phyloP scores from a whole-genome alignment of 257 asterid species.

The Solanum infundibuliforme region DNA sequence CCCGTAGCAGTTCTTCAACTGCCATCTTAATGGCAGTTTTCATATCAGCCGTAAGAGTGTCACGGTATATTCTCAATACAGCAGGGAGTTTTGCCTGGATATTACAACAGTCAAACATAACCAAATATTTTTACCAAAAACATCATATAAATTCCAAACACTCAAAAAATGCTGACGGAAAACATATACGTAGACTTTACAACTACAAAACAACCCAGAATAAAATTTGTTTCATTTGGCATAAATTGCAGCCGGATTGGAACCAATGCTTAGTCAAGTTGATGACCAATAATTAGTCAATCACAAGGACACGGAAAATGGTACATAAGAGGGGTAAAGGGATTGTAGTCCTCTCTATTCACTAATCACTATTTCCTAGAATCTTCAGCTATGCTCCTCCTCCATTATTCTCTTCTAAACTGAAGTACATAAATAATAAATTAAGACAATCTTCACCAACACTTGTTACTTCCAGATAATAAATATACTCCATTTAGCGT shows the following conservation, averaged over 20 bases:
- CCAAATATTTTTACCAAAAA: slow-evolving; percentile 4
- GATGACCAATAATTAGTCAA: not conserved
- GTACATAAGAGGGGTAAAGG: not conserved
- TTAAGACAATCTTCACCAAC: not conserved
- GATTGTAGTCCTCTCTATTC: not conserved
- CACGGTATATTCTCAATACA: slow-evolving; percentile 87
- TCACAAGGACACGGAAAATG: not conserved
- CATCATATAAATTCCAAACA: not conserved
- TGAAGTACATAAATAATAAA: not conserved
- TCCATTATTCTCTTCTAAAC: not conserved
- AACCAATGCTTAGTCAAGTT: not conserved
- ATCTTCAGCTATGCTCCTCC: not conserved
- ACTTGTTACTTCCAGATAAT: not conserved
- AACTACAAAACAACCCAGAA: not conserved
- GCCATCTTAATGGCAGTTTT: slow-evolving; percentile 76
- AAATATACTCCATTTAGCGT: not conserved
- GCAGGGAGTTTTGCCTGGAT: slow-evolving; percentile 91
- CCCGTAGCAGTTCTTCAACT: slow-evolving; percentile 62
- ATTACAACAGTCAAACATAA: slow-evolving; percentile 1
- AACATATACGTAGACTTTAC: not conserved
- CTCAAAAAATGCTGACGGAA: not conserved
- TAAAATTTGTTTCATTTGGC: not conserved
- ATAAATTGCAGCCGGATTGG: not conserved
- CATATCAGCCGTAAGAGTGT: slow-evolving; percentile 79
- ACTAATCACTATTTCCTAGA: not conserved